Conservation (phyloP, 139 green algal genomes). For the Picochlorum sp. region DNA sequence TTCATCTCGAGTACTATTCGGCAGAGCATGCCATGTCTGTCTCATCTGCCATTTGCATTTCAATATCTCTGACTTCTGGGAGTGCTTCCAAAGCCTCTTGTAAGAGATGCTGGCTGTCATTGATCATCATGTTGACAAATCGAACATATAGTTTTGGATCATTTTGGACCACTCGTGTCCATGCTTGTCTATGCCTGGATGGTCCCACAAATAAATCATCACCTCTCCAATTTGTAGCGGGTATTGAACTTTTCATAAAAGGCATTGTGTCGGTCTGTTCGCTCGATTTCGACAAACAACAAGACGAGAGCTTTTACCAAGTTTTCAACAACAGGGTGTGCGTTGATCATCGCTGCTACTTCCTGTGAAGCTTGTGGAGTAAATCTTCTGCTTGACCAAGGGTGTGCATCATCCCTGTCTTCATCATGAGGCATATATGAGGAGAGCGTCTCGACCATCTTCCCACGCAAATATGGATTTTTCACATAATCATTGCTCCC, state of each 20-base stretch:
- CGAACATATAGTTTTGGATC: constrained; percentile 34
- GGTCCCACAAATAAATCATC: constrained; percentile 75
- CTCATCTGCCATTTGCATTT: constrained; percentile 36
- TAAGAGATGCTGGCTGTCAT: constrained; percentile 84
- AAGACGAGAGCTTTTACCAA: constrained; percentile 69
- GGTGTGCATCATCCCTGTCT: not conserved
- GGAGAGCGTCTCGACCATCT: constrained; percentile 73
- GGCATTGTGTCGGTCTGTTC: constrained; percentile 53
- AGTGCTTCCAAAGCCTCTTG: constrained; percentile 83
- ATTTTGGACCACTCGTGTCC: constrained; percentile 20
- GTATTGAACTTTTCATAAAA: constrained; percentile 96
- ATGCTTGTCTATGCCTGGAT: constrained; percentile 18
- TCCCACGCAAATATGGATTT: constrained; percentile 76
- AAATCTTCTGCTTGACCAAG: not conserved
- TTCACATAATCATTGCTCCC: constrained; percentile 54
- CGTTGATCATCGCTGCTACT: constrained; percentile 61
- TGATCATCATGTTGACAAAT: constrained; percentile 91
- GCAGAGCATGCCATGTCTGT: constrained; percentile 32
- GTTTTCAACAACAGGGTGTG: constrained; percentile 66
- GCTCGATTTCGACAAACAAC: constrained; percentile 83
- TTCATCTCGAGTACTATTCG: constrained; percentile 35
- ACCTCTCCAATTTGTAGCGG: constrained; percentile 73
- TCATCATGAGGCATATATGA: constrained; percentile 21
- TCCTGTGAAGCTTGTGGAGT: constrained; percentile 12
- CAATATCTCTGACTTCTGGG: constrained; percentile 56